Evolutionary conservation across 179 eudicot species (phyloP).

Genomic region (Beta corolliflora): DNA sequence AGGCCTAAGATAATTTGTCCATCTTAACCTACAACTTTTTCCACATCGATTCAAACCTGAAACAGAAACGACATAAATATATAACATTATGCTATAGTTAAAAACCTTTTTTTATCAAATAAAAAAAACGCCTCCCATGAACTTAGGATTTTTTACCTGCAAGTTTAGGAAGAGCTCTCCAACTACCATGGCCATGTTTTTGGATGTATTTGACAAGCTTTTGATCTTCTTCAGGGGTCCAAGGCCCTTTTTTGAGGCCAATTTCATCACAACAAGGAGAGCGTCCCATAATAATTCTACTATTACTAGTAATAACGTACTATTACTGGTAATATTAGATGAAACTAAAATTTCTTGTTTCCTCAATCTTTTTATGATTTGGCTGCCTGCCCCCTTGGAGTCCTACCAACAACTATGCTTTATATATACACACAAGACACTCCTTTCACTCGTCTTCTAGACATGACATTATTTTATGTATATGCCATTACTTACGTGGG

Average conservation of each 20-base stretch:
- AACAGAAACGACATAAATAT: not conserved
- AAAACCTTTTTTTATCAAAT: too few species aligned
- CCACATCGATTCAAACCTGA: constrained; percentile 88
- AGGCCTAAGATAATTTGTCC: constrained; percentile 82
- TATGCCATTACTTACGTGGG: constrained; percentile 41
- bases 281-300: constrained; percentile 51
- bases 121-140: too few species aligned
- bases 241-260: constrained; percentile 79
- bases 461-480: constrained; percentile 17
- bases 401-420: constrained; percentile 62
- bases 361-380: constrained; percentile 22
- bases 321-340: not conserved
- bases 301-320: not conserved
- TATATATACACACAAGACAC: constrained; percentile 26
- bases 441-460: constrained; percentile 2
- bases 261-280: constrained; percentile 69
- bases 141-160: constrained; percentile 46
- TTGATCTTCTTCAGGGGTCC: constrained; percentile 86
- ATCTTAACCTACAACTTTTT: constrained; percentile 81
- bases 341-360: not conserved
- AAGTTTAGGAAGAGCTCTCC: constrained; percentile 91
- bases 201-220: constrained; percentile 55
- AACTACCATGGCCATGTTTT: constrained; percentile 85
- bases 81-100: too few species aligned
- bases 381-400: constrained; percentile 53